A percentile compares a stretch with the other conserved stretches of the same genome.
phyloP scores from a whole-genome alignment of 305 asterid species.

The Fraxinus dipetala region DNA sequence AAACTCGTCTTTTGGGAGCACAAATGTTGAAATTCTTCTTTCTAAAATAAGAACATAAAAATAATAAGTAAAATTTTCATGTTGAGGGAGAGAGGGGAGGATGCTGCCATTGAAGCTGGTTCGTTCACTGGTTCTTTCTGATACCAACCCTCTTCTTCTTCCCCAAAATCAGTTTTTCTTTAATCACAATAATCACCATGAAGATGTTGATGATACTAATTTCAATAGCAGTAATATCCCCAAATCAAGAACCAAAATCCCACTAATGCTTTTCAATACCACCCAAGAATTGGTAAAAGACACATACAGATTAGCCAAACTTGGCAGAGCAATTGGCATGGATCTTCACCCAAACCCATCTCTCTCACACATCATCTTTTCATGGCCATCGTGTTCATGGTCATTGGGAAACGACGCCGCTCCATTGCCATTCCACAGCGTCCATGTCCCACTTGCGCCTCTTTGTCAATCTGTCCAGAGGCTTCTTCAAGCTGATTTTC shows the following conservation, averaged over 20 bases:
- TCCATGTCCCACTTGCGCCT: slow-evolving; percentile 57
- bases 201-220: slow-evolving; percentile 6
- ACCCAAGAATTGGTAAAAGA: slow-evolving; percentile 50
- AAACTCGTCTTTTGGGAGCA: background rate
- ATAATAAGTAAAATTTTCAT: background rate
- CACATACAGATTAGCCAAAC: slow-evolving; percentile 48
- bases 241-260: slow-evolving; percentile 31
- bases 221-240: background rate
- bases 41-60: background rate
- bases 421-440: slow-evolving; percentile 53
- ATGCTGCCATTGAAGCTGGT: slow-evolving; percentile 51
- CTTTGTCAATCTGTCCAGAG: slow-evolving; percentile 43
- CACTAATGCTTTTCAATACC: slow-evolving; percentile 49
- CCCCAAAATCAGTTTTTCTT: slow-evolving; percentile 24
- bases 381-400: slow-evolving; percentile 46
- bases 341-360: slow-evolving; percentile 60
- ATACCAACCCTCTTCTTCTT: slow-evolving; percentile 37
- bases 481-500: slow-evolving; percentile 59
- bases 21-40: background rate
- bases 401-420: slow-evolving; percentile 43
- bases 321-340: slow-evolving; percentile 55
- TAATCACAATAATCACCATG: slow-evolving; percentile 16
- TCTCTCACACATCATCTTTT: slow-evolving; percentile 61
- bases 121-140: slow-evolving; percentile 41
- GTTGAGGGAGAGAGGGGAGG: background rate